A percentile compares a stretch with the other conserved stretches of the same genome.
These are phyloP conservation scores for Flaveria ramosissima DNA, from an alignment of 129 eudicot genomes.

Conservation along the genomic window DNA sequence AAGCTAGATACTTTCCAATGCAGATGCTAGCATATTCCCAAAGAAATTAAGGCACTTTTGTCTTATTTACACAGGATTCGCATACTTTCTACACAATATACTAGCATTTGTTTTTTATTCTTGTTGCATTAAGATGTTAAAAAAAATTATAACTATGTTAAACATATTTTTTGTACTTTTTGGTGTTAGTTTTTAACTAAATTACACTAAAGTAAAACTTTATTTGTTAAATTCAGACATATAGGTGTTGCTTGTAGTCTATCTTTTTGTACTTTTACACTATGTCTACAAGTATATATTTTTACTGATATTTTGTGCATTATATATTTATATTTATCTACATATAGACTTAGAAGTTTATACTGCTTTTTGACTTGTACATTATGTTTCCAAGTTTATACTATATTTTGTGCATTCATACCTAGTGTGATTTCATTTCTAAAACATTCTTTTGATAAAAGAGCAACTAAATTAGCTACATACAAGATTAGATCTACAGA, in stretches of 20 bases:
- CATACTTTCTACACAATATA: not conserved
- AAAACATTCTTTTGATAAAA: not conserved
- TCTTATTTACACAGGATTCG: not conserved
- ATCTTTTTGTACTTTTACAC: not conserved
- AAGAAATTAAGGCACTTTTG: not conserved
- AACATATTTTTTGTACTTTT: not conserved
- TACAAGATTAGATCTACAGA: not conserved
- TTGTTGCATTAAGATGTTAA: not conserved
- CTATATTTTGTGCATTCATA: not conserved
- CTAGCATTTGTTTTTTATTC: not conserved
- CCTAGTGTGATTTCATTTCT: not conserved
- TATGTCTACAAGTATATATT: not conserved
- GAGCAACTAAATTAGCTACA: not conserved
- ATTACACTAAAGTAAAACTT: not conserved
- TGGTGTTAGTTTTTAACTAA: not conserved
- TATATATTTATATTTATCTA: conserved; percentile 1
- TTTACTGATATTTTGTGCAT: not conserved
- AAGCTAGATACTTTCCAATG: conserved; percentile 6
- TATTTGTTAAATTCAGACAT: not conserved
- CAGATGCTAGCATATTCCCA: conserved; percentile 9
- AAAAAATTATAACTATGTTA: not conserved
- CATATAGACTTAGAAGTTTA: not conserved
- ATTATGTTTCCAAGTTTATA: conserved; percentile 3
- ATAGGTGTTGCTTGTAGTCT: not conserved
- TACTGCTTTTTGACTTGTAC: not conserved